Base-by-base conservation (phyloP, 192 early-diverging fungal genomes). In the Lobosporangium transversale region DNA sequence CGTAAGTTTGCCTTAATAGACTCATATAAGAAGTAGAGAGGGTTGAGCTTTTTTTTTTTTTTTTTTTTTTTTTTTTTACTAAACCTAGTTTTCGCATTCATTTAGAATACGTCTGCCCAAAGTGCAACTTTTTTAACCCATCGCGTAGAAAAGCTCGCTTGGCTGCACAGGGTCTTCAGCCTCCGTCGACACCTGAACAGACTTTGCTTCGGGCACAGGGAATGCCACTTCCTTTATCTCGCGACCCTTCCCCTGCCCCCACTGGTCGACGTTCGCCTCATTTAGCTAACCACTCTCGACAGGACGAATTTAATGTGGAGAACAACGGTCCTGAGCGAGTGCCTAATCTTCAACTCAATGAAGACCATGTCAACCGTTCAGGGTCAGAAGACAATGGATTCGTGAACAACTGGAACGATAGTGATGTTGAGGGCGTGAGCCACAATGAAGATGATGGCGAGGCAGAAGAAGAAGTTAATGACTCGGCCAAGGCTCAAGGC, bases 41-140 rank as follows among this genome's bases (percentile, higher is more conserved):
- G 4, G 24, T 2, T 12, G 4, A 24, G 44, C 31, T 24, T 18
- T 29, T 43, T 35, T 42, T 20, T 21, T 31, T 51, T 30, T 8
- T 45, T 30, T 21, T 47, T 51, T 2, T 32, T 53, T 4, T 32
- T 58, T 17, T 55, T n/a, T n/a, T n/a, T n/a, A n/a, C n/a, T n/a
- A n/a, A n/a, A n/a, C n/a, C n/a, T n/a, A n/a, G n/a, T n/a, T n/a
- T n/a, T n/a, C n/a, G n/a, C n/a, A n/a, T n/a, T n/a, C n/a, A n/a
- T n/a, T 26, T 61, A 85, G 84, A 88, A 69, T 88, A 88, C 53
- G 48, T 75, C 14, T 88, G 86, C 61, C 85, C 85, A 29, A 81
- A 83, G 30, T 88, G 86, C 71, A 81, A 83, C 51, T 81, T 83
- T 47, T 86, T 88, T 59, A 88, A 88, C 48, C 80, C 84, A 18